Percentiles rank a stretch among this genome's conserved stretches.
These are phyloP conservation scores for Hypholoma sublateritium DNA, from an alignment of 768 basidiomycete genomes.

Conservation along the genomic window DNA sequence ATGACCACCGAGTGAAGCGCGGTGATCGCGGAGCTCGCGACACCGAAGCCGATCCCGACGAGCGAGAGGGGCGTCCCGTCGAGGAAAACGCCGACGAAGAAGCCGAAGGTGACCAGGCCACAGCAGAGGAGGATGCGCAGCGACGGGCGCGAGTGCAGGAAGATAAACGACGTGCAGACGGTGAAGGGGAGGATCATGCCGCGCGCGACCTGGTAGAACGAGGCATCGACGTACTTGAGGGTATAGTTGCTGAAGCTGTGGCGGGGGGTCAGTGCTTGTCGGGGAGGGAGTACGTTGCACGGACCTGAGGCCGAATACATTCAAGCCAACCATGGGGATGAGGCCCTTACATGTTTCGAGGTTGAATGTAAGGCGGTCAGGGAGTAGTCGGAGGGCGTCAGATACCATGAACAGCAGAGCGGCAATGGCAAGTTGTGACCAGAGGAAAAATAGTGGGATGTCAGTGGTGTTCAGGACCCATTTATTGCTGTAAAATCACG, in stretches of 20 bases:
- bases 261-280: neutral
- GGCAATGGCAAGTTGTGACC: conserved; percentile 78
- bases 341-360: conserved; percentile 68
- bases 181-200: conserved; percentile 94
- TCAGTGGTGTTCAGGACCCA: conserved; percentile 80
- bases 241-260: conserved; percentile 87
- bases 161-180: conserved; percentile 78
- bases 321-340: conserved; percentile 71
- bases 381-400: conserved; percentile 62
- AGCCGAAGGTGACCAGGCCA: conserved; percentile 83
- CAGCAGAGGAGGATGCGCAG: conserved; percentile 74
- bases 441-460: conserved; percentile 85
- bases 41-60: conserved; percentile 77
- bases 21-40: conserved; percentile 82
- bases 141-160: conserved; percentile 78
- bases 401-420: conserved; percentile 70
- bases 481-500: conserved; percentile 65
- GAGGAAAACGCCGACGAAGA: conserved; percentile 86
- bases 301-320: conserved; percentile 82
- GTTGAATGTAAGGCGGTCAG: conserved; percentile 67
- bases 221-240: conserved; percentile 91
- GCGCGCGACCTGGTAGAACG: conserved; percentile 94
- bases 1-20: conserved; percentile 93
- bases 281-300: neutral
- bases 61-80: conserved; percentile 60